Evolutionary conservation across 2,329 filamentous ascomycete species (phyloP).

Genomic region (Scedosporium apiospermum): DNA sequence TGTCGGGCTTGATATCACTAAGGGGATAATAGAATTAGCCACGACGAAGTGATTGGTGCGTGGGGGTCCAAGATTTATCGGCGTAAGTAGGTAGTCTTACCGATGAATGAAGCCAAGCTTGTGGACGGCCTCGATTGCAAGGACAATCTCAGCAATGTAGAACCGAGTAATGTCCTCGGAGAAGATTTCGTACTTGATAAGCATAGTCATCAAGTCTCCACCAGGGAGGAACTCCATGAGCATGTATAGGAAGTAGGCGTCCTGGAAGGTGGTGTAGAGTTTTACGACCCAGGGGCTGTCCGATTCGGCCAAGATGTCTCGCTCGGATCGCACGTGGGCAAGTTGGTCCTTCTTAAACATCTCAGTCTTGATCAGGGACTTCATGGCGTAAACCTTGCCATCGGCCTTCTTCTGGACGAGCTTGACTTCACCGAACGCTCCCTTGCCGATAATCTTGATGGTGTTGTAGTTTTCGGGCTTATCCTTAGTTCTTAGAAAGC

Average conservation of each 20-base stretch:
- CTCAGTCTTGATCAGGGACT: slow-evolving; percentile 95
- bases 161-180: slow-evolving; percentile 97
- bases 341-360: slow-evolving; percentile 99
- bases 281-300: slow-evolving; percentile 99
- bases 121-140: slow-evolving; percentile 98
- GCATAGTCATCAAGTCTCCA: slow-evolving; percentile 98
- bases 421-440: slow-evolving; percentile 96
- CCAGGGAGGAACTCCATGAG: slow-evolving; percentile 98
- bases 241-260: slow-evolving; percentile 94
- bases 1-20: slow-evolving; percentile 98
- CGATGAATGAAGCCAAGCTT: slow-evolving; percentile 97
- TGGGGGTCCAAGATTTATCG: not conserved
- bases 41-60: not conserved
- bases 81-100: slow-evolving; percentile 40
- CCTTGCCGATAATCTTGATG: slow-evolving; percentile 97
- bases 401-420: slow-evolving; percentile 94
- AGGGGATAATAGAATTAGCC: not conserved
- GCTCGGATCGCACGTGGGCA: slow-evolving; percentile 91
- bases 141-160: slow-evolving; percentile 96
- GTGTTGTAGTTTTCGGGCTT: slow-evolving; percentile 91
- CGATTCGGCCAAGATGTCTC: slow-evolving; percentile 97
- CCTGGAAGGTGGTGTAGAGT: slow-evolving; percentile 96
- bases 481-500: slow-evolving; percentile 88
- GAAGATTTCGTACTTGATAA: slow-evolving; percentile 99
- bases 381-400: slow-evolving; percentile 95